Evolutionary conservation across 2,329 filamentous ascomycete genomes (phyloP).

Genomic region (Biscogniauxia marginata): DNA sequence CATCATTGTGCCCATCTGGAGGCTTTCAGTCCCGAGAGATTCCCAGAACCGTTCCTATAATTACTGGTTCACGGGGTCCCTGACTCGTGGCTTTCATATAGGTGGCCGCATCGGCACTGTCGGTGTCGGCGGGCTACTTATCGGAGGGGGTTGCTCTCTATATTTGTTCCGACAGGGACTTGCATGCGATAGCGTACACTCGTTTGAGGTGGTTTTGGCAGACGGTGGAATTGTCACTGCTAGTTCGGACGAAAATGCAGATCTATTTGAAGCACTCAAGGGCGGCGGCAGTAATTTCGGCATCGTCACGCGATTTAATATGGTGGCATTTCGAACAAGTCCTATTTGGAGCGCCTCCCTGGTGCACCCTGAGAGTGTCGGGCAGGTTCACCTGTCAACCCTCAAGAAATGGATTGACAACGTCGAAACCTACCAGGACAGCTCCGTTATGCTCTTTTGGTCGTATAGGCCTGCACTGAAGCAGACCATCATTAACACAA

Average conservation of each 20-base stretch:
- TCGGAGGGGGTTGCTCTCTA: slow-evolving; percentile 40
- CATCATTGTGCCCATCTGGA: no score
- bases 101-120: slow-evolving; percentile 29
- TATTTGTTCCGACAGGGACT: slow-evolving; percentile 34
- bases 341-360: not conserved
- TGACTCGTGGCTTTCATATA: not conserved
- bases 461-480: not conserved
- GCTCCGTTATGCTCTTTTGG: not conserved
- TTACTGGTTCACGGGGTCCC: not conserved
- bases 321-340: not conserved
- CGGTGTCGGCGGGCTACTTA: slow-evolving; percentile 35
- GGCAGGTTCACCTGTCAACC: not conserved
- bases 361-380: not conserved
- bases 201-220: slow-evolving; percentile 30
- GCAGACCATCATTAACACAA: not conserved
- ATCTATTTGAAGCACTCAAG: slow-evolving; percentile 35
- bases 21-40: no score
- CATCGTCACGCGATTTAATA: not conserved
- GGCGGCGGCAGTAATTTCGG: slow-evolving; percentile 21
- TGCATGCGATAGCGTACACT: slow-evolving; percentile 27
- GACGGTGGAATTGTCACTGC: slow-evolving; percentile 22
- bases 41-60: no score
- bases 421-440: not conserved
- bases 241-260: slow-evolving; percentile 15
- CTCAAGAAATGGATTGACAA: not conserved